Conservation (phyloP, 1,284 basidiomycete genomes). For the Cryptococcus sp. region DNA sequence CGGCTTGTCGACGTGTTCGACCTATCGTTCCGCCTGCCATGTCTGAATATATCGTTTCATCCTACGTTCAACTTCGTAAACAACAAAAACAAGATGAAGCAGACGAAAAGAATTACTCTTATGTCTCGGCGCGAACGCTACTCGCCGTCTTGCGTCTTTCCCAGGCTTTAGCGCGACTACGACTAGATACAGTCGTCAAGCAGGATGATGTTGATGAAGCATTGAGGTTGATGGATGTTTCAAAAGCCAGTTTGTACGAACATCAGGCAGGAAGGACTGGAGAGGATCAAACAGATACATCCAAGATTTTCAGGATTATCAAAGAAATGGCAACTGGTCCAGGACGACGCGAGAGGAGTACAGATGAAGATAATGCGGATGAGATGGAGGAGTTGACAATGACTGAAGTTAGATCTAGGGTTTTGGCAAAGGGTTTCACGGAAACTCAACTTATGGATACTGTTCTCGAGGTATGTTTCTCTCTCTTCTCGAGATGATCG, state of each 20-base stretch:
- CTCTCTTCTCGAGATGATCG: not conserved
- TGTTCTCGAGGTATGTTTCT: slow-evolving; percentile 62
- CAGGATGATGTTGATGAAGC: slow-evolving; percentile 94
- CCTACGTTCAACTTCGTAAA: slow-evolving; percentile 91
- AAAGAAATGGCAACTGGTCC: slow-evolving; percentile 66
- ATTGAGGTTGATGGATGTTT: slow-evolving; percentile 90
- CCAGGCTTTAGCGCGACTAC: slow-evolving; percentile 88
- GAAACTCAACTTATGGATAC: slow-evolving; percentile 84
- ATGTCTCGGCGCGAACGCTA: slow-evolving; percentile 95
- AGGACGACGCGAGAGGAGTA: slow-evolving; percentile 42
- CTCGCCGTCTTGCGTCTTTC: slow-evolving; percentile 90
- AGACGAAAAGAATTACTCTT: slow-evolving; percentile 82
- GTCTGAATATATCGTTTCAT: slow-evolving; percentile 89
- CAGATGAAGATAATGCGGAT: slow-evolving; percentile 56
- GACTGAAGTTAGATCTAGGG: slow-evolving; percentile 76
- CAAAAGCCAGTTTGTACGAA: slow-evolving; percentile 83
- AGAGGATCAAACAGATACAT: slow-evolving; percentile 69
- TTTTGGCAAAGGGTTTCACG: slow-evolving; percentile 80
- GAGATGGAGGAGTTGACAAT: slow-evolving; percentile 62
- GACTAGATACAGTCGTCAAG: slow-evolving; percentile 74
- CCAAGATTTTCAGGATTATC: slow-evolving; percentile 83
- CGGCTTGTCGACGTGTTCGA: slow-evolving; percentile 79
- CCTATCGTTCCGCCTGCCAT: slow-evolving; percentile 82
- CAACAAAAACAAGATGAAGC: slow-evolving; percentile 86
- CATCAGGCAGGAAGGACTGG: slow-evolving; percentile 58